Evolutionary conservation across 805 yeast genomes (phyloP).

Genomic region (Ogataea pini): DNA sequence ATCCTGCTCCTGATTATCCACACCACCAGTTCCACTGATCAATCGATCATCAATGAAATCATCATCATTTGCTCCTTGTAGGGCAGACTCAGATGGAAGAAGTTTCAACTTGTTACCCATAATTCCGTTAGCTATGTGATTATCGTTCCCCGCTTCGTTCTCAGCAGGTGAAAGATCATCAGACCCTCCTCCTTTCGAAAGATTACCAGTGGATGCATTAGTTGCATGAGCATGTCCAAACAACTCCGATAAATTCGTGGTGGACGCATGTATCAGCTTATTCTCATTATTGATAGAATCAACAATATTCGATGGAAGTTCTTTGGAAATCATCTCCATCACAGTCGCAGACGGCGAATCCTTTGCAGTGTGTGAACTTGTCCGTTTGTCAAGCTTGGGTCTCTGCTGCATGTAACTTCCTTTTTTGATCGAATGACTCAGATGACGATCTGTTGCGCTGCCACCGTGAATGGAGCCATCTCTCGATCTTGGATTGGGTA

Average conservation of each 20-base stretch:
- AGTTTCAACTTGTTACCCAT: slow-evolving; percentile 30
- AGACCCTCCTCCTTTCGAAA: background rate
- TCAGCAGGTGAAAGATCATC: background rate
- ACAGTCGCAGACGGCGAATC: slow-evolving; percentile 18
- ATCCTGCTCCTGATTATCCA: slow-evolving; percentile 19
- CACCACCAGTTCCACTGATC: slow-evolving; percentile 1
- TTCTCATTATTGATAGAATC: slow-evolving; percentile 34
- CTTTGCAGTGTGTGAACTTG: slow-evolving; percentile 8
- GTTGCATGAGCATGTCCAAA: background rate
- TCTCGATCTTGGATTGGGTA: slow-evolving; percentile 26
- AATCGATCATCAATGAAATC: slow-evolving; percentile 18
- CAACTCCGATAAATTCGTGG: slow-evolving; percentile 12
- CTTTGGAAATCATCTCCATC: slow-evolving; percentile 28
- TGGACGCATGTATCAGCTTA: slow-evolving; percentile 23
- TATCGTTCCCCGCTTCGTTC: slow-evolving; percentile 7
- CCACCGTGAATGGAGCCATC: slow-evolving; percentile 9
- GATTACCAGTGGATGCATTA: background rate
- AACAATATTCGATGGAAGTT: slow-evolving; percentile 31
- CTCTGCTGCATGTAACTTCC: slow-evolving; percentile 8
- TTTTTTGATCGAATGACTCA: slow-evolving; percentile 5
- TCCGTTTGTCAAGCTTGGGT: slow-evolving; percentile 12
- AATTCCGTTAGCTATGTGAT: slow-evolving; percentile 31
- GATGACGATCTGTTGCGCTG: slow-evolving; percentile 1
- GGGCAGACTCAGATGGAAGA: slow-evolving; percentile 23
- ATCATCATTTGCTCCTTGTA: slow-evolving; percentile 3